phyloP scores from a whole-genome alignment of 2,329 filamentous ascomycete genomes.

The Geosmithia putterillii region DNA sequence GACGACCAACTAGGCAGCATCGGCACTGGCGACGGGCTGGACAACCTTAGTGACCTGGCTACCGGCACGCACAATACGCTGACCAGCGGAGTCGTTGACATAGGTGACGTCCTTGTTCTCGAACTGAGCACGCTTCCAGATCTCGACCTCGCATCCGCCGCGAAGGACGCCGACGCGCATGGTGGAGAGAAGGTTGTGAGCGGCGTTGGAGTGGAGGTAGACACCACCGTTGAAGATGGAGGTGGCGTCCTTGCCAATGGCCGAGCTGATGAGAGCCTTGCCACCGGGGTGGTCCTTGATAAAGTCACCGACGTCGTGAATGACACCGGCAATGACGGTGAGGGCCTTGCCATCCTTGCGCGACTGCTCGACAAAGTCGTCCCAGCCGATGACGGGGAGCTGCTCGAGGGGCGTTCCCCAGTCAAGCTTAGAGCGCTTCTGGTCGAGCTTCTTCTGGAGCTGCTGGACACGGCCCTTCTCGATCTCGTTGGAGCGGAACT shows the following conservation, averaged over 20 bases:
- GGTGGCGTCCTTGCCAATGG: constrained; percentile 77
- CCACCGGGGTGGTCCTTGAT: constrained; percentile 87
- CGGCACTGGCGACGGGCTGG: constrained; percentile 69
- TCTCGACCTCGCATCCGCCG: constrained; percentile 80
- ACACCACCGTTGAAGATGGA: constrained; percentile 88
- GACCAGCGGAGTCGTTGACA: constrained; percentile 68
- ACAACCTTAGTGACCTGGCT: constrained; percentile 74
- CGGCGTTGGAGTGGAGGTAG: constrained; percentile 81
- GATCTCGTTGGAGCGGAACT: constrained; percentile 85
- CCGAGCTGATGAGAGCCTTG: constrained; percentile 72
- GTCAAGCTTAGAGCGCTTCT: constrained; percentile 70
- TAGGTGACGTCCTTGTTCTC: constrained; percentile 75
- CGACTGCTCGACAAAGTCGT: constrained; percentile 67
- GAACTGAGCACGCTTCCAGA: constrained; percentile 78
- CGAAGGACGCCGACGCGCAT: constrained; percentile 82
- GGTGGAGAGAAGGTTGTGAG: constrained; percentile 77
- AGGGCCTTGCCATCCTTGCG: constrained; percentile 61
- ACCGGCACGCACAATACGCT: constrained; percentile 76
- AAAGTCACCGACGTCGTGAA: constrained; percentile 75
- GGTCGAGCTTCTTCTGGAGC: constrained; percentile 84
- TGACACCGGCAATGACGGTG: constrained; percentile 68
- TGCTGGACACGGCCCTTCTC: constrained; percentile 86
- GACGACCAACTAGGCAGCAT: constrained; percentile 62
- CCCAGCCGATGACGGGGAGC: constrained; percentile 76
- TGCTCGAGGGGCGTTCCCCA: constrained; percentile 81